Conservation (phyloP, 164 flowering plant genomes). For the Santalum album region DNA sequence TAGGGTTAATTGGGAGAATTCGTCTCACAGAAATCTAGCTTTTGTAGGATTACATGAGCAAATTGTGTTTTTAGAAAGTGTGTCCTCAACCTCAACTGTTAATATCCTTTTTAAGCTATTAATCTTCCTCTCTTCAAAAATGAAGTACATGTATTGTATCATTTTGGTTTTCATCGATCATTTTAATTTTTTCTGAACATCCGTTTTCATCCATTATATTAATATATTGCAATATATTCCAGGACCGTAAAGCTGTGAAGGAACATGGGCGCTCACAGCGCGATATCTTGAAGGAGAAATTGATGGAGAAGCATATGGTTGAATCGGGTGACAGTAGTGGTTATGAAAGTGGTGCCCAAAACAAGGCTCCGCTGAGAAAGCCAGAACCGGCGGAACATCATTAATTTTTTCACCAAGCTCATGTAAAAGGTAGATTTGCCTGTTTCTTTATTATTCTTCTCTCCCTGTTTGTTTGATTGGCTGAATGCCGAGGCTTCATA, state of each 20-base stretch:
- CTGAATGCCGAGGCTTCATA: neutral
- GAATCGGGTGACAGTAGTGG: constrained; percentile 82
- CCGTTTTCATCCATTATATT: neutral
- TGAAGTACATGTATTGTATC: no score
- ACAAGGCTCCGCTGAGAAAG: constrained; percentile 31
- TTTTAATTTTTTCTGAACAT: neutral
- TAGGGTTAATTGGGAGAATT: no score
- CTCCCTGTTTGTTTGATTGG: neutral
- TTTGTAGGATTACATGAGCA: no score
- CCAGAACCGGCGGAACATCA: constrained; percentile 28
- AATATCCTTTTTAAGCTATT: no score
- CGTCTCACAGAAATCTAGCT: no score
- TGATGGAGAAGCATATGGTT: constrained; percentile 32
- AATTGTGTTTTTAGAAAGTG: no score
- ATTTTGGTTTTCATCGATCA: neutral
- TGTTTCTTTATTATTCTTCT: neutral
- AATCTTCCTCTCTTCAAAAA: no score
- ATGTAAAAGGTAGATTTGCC: constrained; percentile 7
- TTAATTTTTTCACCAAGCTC: neutral
- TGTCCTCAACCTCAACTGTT: no score
- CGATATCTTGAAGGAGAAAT: constrained; percentile 20
- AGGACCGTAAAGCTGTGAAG: constrained; percentile 46
- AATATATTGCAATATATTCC: constrained; percentile 3
- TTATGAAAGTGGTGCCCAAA: constrained; percentile 51
- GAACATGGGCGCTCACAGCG: constrained; percentile 34